Percentiles rank a stretch among this genome's conserved stretches.
phyloP scores from a whole-genome alignment of 352 stramenopile species.

The Thalassiosira exigua region DNA sequence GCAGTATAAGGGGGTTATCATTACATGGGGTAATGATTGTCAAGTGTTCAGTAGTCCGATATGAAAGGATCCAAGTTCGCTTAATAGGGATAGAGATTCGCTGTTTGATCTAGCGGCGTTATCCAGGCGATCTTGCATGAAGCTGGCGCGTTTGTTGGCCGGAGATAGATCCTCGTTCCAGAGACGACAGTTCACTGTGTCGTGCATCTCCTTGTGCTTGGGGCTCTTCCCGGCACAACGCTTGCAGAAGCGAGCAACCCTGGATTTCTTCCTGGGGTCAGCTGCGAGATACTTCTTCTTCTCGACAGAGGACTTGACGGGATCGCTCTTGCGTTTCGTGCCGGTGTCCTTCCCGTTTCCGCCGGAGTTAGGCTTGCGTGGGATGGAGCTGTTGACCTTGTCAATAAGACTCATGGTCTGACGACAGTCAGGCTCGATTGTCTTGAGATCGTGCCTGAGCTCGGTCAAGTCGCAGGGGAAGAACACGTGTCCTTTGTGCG shows the following conservation, averaged over 20 bases:
- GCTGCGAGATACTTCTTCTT: too few relatives aligned
- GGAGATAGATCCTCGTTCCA: neutral
- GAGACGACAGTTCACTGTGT: neutral
- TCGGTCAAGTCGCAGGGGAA: neutral
- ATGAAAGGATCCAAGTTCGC: too few relatives aligned
- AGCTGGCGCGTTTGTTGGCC: neutral
- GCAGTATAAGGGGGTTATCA: too few relatives aligned
- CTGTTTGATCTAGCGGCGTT: too few relatives aligned
- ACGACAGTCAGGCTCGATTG: neutral
- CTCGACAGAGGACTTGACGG: too few relatives aligned
- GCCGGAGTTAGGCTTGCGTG: neutral
- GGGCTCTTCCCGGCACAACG: neutral
- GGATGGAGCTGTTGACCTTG: neutral
- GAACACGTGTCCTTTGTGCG: neutral
- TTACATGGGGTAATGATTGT: too few relatives aligned
- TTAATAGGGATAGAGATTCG: too few relatives aligned
- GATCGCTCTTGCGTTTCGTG: neutral
- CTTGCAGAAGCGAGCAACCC: neutral
- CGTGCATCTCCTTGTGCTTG: neutral
- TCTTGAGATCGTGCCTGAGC: neutral
- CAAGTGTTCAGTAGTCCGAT: too few relatives aligned
- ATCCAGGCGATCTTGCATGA: too few relatives aligned
- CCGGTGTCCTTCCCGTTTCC: neutral
- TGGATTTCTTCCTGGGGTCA: neutral
- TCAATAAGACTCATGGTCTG: neutral